Conservation (phyloP, 2,329 filamentous ascomycete species). For the Pyrenophora tritici-repentis region DNA sequence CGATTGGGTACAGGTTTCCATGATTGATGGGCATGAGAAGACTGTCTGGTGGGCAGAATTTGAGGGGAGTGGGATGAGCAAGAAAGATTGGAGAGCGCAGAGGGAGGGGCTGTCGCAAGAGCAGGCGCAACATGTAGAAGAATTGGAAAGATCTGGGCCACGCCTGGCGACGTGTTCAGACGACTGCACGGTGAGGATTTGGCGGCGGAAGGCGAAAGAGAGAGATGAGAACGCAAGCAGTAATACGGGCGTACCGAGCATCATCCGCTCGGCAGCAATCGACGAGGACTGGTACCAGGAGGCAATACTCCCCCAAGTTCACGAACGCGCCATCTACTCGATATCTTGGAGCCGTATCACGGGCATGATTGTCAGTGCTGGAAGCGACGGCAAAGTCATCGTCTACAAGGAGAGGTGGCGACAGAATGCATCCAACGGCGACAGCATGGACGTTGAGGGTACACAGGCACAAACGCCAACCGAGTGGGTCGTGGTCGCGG, state of each 20-base stretch:
- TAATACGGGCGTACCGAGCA: conserved; percentile 78
- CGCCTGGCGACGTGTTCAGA: conserved; percentile 84
- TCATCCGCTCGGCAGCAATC: conserved; percentile 73
- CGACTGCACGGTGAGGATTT: conserved; percentile 78
- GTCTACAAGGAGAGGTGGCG: conserved; percentile 30
- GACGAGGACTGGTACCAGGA: conserved; percentile 87
- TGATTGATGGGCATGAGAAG: conserved; percentile 77
- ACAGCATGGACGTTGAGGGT: conserved; percentile 22
- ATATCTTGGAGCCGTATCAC: conserved; percentile 79
- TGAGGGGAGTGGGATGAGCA: conserved; percentile 53
- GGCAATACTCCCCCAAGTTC: conserved; percentile 71
- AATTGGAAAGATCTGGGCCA: conserved; percentile 52
- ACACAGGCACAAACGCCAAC: conserved; percentile 43
- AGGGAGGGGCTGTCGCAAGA: conserved; percentile 37
- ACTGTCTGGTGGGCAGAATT: conserved; percentile 90
- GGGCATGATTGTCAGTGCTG: conserved; percentile 82
- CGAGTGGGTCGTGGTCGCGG: conserved; percentile 73
- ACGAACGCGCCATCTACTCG: conserved; percentile 83
- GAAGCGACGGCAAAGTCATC: conserved; percentile 66
- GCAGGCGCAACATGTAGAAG: conserved; percentile 43
- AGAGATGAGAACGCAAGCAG: conserved; percentile 50
- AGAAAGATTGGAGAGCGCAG: conserved; percentile 30
- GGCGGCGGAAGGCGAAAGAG: conserved; percentile 68
- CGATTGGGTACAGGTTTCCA: conserved; percentile 89
- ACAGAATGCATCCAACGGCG: conserved; percentile 19